Evolutionary conservation across 257 asterid species (phyloP), one percentile per base, ranked within the genome.

Genomic region (Solanum bulbocastanum): DNA sequence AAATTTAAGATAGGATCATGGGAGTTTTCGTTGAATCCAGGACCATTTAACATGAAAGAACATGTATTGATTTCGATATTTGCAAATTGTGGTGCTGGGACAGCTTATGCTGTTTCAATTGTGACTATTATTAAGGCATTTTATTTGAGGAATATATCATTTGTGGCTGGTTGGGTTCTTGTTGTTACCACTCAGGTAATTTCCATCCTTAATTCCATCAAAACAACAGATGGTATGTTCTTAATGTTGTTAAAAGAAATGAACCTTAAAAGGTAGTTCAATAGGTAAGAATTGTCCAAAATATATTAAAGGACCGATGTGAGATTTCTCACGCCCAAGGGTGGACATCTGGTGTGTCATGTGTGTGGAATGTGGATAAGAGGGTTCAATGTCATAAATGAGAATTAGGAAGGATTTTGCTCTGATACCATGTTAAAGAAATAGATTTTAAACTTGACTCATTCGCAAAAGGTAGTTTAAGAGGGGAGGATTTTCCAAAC

Each of bases 51-150:
- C 32, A 83, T 83, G 87, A 83, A 83, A 44, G 87, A 83, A 37
- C 87, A 83, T 83, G 87, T 83, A 0, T 37, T 83, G 72, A 83
- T 83, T 83, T 83, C 87, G 9, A 83, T 83, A 36, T 83, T 83
- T 83, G 87, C 87, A 11, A 83, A 83, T 15, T 35, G 52, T 25
- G 87, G 87, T 33, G 8, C 74, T 83, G 87, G 87, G 35, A 56
- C 87, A 33, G 87, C 87, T 58, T 83, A 83, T 83, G 87, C 87
- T 62, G 87, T 83, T 83, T 35, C 74, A 62, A 83, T 83, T 83
- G 87, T 83, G 1, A 83, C 74, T 83, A 83, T 83, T 62, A 83
- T 83, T 60, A 83, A 83, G 75, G 87, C 87, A 5, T 83, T 83
- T 33, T 83, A 83, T 83, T n/a, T 58, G 30, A 83, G 87, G 75